Percentiles rank a stretch among this genome's conserved stretches.
Conservation (phyloP, 371 early-diverging fungal species). For the Mortierella sp. region DNA sequence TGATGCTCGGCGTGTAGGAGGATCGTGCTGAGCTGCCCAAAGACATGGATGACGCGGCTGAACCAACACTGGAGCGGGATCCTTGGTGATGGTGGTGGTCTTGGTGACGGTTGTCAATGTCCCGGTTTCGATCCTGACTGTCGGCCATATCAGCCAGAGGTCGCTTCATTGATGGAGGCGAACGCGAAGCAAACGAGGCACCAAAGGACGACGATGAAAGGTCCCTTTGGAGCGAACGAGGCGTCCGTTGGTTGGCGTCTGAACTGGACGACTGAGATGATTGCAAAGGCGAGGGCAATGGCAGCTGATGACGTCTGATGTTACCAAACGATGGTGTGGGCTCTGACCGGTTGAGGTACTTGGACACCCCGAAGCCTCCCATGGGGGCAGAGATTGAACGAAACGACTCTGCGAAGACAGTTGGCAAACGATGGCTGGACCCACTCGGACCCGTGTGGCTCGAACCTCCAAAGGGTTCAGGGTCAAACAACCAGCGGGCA, state of each 20-base stretch:
- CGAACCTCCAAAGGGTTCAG: constrained; percentile 41
- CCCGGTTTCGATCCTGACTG: constrained; percentile 49
- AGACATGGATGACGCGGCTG: constrained; percentile 20
- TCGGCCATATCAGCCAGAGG: constrained; percentile 56
- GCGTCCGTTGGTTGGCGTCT: constrained; percentile 11
- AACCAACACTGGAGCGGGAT: constrained; percentile 8
- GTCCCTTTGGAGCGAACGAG: constrained; percentile 43
- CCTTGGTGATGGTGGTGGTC: constrained; percentile 44
- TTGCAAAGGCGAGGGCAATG: constrained; percentile 36
- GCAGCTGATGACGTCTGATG: constrained; percentile 47
- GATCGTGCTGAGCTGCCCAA: constrained; percentile 10
- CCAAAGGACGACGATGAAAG: constrained; percentile 47
- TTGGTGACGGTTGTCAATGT: constrained; percentile 54
- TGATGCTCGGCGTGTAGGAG: constrained; percentile 21
- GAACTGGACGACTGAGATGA: constrained; percentile 25
- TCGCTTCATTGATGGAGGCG: constrained; percentile 52
- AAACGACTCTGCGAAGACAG: constrained; percentile 47
- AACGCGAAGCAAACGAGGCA: constrained; percentile 43
- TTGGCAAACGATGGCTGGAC: constrained; percentile 29
- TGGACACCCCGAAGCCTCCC: constrained; percentile 57
- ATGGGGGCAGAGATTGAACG: constrained; percentile 48
- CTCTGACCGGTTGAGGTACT: constrained; percentile 48
- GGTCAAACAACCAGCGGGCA: constrained; percentile 50
- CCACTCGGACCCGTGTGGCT: constrained; percentile 23
- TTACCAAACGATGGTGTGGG: constrained; percentile 26